Percentiles rank a stretch among this genome's conserved stretches.
phyloP scores from a whole-genome alignment of 441 rosid genomes.

The Eutrema salsugineum region DNA sequence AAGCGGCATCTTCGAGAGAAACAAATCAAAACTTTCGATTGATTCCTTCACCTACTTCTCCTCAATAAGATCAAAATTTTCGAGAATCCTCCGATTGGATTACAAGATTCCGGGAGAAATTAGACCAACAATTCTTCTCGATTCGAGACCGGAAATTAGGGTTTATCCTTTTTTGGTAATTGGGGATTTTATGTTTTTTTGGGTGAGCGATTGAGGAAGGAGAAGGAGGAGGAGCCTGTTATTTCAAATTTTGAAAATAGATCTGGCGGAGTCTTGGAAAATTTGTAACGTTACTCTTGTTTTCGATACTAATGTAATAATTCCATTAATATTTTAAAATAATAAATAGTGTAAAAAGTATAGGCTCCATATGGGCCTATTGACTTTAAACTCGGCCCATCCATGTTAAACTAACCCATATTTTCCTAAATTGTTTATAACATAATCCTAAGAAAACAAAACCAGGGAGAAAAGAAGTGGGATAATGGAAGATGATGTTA shows the following conservation, averaged over 20 bases:
- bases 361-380: slow-evolving; percentile 12
- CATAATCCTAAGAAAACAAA: background rate
- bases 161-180: background rate
- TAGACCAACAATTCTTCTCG: background rate
- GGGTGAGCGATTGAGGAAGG: background rate
- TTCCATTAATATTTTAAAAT: background rate
- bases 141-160: background rate
- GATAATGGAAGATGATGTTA: no score
- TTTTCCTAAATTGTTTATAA: background rate
- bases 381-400: background rate
- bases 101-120: background rate
- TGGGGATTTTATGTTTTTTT: background rate
- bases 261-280: background rate
- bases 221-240: slow-evolving; percentile 35
- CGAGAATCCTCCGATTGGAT: slow-evolving; percentile 3
- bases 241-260: slow-evolving; percentile 53
- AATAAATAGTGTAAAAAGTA: background rate
- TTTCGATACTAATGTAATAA: background rate
- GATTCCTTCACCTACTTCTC: background rate
- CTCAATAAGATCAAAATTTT: background rate
- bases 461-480: no score
- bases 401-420: background rate
- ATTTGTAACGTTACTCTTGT: slow-evolving; percentile 22
- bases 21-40: background rate
- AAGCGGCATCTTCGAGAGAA: slow-evolving; percentile 46